Conservation (phyloP, 192 early-diverging fungal species). For the Chytriomyces hyalinus region DNA sequence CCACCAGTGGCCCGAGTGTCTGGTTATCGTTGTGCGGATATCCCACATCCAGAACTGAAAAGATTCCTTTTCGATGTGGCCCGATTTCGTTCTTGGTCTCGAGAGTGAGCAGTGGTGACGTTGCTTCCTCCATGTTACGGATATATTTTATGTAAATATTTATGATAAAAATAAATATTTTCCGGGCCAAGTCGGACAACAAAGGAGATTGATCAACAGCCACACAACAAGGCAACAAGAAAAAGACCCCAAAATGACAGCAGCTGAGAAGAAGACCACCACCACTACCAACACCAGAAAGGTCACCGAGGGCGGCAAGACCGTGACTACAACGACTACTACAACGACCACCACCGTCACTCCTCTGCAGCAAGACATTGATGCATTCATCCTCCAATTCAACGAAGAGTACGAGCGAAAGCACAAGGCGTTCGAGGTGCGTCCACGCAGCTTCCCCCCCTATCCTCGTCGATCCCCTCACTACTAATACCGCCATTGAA, state of each 20-base stretch:
- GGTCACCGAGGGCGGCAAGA: neutral
- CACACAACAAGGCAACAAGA: no score
- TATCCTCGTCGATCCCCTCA: no score
- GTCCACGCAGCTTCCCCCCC: no score
- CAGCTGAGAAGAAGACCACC: neutral
- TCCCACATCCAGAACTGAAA: neutral
- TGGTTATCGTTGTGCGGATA: neutral
- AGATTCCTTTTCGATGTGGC: neutral
- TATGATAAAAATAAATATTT: no score
- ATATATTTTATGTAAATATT: no score
- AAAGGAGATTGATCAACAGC: no score
- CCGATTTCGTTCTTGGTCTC: neutral
- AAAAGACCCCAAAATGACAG: no score
- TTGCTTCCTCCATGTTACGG: no score
- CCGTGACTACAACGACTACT: neutral
- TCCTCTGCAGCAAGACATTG: neutral
- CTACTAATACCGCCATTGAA: no score
- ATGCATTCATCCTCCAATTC: constrained; percentile 27
- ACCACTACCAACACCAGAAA: neutral
- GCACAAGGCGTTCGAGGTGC: constrained; percentile 27
- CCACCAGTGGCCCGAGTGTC: neutral
- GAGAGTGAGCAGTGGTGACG: no score
- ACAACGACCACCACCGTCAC: neutral
- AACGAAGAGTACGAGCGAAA: constrained; percentile 33
- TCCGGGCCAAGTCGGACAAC: no score